A percentile compares a stretch with the other conserved stretches of the same genome.
Evolutionary conservation across 768 basidiomycete species (phyloP).

Genomic region (Suillus decipiens): DNA sequence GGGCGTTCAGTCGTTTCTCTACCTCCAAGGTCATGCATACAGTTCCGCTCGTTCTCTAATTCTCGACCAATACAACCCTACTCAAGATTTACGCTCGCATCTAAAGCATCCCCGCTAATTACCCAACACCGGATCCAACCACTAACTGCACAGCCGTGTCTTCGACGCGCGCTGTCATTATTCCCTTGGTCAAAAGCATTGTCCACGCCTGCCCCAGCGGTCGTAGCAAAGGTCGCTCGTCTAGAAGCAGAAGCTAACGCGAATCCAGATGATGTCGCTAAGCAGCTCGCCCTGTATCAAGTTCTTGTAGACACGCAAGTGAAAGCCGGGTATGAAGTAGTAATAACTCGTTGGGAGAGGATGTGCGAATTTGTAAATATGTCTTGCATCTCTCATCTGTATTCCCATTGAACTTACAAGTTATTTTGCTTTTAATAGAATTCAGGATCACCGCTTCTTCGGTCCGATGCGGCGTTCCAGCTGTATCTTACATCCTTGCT

Average conservation of each 20-base stretch:
- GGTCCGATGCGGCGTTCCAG: constrained; percentile 72
- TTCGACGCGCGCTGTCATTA: constrained; percentile 29
- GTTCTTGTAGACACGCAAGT: constrained; percentile 67
- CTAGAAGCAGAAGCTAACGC: constrained; percentile 80
- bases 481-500: constrained; percentile 72
- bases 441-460: constrained; percentile 65
- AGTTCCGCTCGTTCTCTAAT: constrained; percentile 20
- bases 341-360: constrained; percentile 81
- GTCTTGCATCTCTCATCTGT: background rate
- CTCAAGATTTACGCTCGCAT: constrained; percentile 13
- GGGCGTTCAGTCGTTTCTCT: constrained; percentile 18
- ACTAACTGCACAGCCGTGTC: constrained; percentile 29
- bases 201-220: constrained; percentile 56
- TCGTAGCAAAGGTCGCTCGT: constrained; percentile 69
- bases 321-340: constrained; percentile 67
- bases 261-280: constrained; percentile 64
- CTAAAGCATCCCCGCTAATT: constrained; percentile 15
- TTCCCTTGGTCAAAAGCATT: constrained; percentile 41
- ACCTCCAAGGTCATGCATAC: constrained; percentile 12
- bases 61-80: constrained; percentile 19
- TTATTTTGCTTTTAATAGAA: constrained; percentile 44
- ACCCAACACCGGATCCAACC: constrained; percentile 43
- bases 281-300: constrained; percentile 69
- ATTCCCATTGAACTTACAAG: constrained; percentile 14
- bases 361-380: constrained; percentile 78